These are phyloP conservation scores for Penicillium argentinense DNA, from an alignment of 495 filamentous ascomycete species.

Conservation along the genomic window DNA sequence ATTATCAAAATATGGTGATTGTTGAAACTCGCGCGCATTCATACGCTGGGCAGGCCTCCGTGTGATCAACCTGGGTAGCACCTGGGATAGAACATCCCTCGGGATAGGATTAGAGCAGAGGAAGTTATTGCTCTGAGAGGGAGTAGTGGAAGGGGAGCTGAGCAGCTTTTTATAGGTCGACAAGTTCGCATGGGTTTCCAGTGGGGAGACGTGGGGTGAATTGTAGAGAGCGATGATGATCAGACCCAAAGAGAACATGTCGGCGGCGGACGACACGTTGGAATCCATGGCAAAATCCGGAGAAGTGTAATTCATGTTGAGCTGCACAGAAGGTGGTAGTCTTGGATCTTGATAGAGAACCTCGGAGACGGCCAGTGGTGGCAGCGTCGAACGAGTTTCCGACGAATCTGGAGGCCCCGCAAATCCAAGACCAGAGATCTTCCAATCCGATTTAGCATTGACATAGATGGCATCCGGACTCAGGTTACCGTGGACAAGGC, in stretches of 20 bases:
- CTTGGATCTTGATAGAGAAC: slow-evolving; percentile 83
- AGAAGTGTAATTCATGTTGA: slow-evolving; percentile 89
- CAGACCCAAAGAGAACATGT: slow-evolving; percentile 91
- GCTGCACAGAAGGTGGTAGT: slow-evolving; percentile 77
- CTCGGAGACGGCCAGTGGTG: slow-evolving; percentile 78
- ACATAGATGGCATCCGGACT: slow-evolving; percentile 94
- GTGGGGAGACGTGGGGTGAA: slow-evolving; percentile 80
- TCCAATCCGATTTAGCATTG: slow-evolving; percentile 98
- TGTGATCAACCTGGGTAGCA: slow-evolving; percentile 82
- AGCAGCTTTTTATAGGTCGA: slow-evolving; percentile 82
- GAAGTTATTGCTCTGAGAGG: slow-evolving; percentile 77
- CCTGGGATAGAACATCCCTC: slow-evolving; percentile 67
- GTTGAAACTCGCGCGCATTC: slow-evolving; percentile 88
- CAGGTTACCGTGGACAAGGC: slow-evolving; percentile 88
- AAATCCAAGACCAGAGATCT: slow-evolving; percentile 91
- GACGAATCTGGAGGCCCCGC: slow-evolving; percentile 73
- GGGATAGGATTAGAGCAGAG: slow-evolving; percentile 77
- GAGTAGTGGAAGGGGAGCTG: slow-evolving; percentile 70
- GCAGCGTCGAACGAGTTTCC: slow-evolving; percentile 63
- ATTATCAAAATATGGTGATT: slow-evolving; percentile 94
- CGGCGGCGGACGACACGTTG: slow-evolving; percentile 73
- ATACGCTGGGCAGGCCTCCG: slow-evolving; percentile 81
- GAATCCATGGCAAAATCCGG: slow-evolving; percentile 92
- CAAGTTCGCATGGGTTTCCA: slow-evolving; percentile 74
- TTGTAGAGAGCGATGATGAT: slow-evolving; percentile 90